phyloP scores from a whole-genome alignment of 441 rosid species.

The Adansonia gregorii region DNA sequence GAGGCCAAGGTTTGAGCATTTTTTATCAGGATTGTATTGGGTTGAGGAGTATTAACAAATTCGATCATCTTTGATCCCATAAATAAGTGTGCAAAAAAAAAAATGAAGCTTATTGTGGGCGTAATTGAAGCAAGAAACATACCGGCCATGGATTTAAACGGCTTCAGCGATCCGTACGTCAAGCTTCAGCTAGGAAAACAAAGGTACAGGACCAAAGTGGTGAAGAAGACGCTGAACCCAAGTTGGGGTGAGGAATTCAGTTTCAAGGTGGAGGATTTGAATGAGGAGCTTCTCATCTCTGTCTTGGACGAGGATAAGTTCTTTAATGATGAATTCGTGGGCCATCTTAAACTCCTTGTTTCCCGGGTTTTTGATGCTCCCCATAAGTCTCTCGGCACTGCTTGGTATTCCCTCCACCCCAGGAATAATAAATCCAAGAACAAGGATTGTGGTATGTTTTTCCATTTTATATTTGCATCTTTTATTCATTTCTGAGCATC shows the following conservation, averaged over 20 bases:
- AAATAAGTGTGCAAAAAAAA: neutral
- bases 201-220: constrained; percentile 77
- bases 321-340: constrained; percentile 86
- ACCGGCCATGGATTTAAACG: constrained; percentile 83
- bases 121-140: constrained; percentile 84
- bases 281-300: constrained; percentile 70
- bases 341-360: constrained; percentile 67
- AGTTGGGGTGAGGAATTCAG: constrained; percentile 88
- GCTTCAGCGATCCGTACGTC: constrained; percentile 87
- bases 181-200: constrained; percentile 80
- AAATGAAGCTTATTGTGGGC: constrained; percentile 79
- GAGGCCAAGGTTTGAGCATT: neutral
- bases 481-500: neutral
- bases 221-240: constrained; percentile 86
- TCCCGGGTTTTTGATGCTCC: constrained; percentile 77
- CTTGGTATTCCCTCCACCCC: constrained; percentile 81
- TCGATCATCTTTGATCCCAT: neutral
- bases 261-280: constrained; percentile 92
- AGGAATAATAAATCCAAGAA: constrained; percentile 76
- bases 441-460: constrained; percentile 76
- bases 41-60: neutral
- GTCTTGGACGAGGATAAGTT: constrained; percentile 91
- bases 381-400: constrained; percentile 70
- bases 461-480: neutral
- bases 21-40: constrained; percentile 5